Conservation (phyloP, 371 early-diverging fungal genomes). For the Thermomucor indicae-seudaticae region DNA sequence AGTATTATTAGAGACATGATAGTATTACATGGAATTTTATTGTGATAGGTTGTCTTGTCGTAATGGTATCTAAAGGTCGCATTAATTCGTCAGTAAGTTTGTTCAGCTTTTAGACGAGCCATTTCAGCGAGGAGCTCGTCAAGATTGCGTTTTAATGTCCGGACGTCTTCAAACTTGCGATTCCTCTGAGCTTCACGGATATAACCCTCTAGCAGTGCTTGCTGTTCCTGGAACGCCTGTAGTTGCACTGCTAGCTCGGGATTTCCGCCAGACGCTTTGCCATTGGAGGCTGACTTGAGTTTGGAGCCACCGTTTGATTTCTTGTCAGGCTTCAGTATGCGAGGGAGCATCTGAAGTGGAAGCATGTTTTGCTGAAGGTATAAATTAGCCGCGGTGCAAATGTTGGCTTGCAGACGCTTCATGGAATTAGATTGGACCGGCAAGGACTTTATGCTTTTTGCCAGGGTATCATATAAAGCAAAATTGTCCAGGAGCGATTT, state of each 20-base stretch:
- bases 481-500: slow-evolving; percentile 62
- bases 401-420: slow-evolving; percentile 62
- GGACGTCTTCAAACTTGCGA: slow-evolving; percentile 81
- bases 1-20: too few relatives aligned
- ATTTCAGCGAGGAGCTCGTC: slow-evolving; percentile 77
- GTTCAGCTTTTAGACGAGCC: slow-evolving; percentile 16
- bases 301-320: slow-evolving; percentile 1
- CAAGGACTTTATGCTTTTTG: slow-evolving; percentile 53
- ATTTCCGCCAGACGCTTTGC: slow-evolving; percentile 6
- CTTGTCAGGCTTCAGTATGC: slow-evolving; percentile 41
- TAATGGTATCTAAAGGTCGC: too few relatives aligned
- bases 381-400: slow-evolving; percentile 67
- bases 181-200: slow-evolving; percentile 72
- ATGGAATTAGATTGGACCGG: slow-evolving; percentile 45
- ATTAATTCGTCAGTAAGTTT: too few relatives aligned
- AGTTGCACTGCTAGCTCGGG: slow-evolving; percentile 53
- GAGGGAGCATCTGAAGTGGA: slow-evolving; percentile 80
- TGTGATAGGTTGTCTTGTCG: too few relatives aligned
- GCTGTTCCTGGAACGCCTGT: slow-evolving; percentile 69
- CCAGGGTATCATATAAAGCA: slow-evolving; percentile 58
- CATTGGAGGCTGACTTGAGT: background rate
- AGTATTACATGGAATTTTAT: too few relatives aligned
- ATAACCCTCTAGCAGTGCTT: slow-evolving; percentile 60
- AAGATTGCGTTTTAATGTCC: slow-evolving; percentile 63
- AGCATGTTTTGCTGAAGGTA: slow-evolving; percentile 88